These are phyloP conservation scores for Acer yangbiense DNA, from an alignment of 345 rosid genomes.

Conservation along the genomic window DNA sequence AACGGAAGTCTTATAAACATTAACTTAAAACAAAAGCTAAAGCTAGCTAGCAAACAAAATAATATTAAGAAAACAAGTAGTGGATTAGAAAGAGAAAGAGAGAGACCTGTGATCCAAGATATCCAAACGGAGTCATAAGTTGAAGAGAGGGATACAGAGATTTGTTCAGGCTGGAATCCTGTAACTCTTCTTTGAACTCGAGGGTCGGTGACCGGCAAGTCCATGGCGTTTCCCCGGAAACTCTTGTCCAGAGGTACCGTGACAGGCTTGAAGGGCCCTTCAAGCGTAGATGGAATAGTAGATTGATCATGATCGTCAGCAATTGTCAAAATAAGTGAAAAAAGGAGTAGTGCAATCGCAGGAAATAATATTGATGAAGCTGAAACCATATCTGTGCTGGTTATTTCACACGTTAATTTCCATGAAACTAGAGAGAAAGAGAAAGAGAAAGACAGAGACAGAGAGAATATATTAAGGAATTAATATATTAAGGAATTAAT, in stretches of 20 bases:
- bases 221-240: constrained; percentile 64
- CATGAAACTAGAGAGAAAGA: not conserved
- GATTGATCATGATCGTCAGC: constrained; percentile 29
- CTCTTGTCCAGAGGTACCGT: constrained; percentile 62
- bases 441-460: not conserved
- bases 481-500: no score
- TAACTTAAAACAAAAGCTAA: no score
- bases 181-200: constrained; percentile 42
- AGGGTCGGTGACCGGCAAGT: constrained; percentile 77
- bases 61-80: no score
- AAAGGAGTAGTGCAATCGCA: not conserved
- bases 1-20: no score
- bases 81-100: no score
- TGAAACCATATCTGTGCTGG: not conserved
- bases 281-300: constrained; percentile 51
- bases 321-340: not conserved
- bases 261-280: constrained; percentile 77
- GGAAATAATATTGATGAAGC: not conserved
- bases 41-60: no score
- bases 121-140: constrained; percentile 67
- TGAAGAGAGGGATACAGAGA: constrained; percentile 76
- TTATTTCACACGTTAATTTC: not conserved
- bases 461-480: not conserved
- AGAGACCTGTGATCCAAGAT: constrained; percentile 85
- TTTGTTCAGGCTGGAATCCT: constrained; percentile 68